A percentile compares a stretch with the other conserved stretches of the same genome.
phyloP scores from a whole-genome alignment of 495 filamentous ascomycete genomes.

The Xylaria cubensis region DNA sequence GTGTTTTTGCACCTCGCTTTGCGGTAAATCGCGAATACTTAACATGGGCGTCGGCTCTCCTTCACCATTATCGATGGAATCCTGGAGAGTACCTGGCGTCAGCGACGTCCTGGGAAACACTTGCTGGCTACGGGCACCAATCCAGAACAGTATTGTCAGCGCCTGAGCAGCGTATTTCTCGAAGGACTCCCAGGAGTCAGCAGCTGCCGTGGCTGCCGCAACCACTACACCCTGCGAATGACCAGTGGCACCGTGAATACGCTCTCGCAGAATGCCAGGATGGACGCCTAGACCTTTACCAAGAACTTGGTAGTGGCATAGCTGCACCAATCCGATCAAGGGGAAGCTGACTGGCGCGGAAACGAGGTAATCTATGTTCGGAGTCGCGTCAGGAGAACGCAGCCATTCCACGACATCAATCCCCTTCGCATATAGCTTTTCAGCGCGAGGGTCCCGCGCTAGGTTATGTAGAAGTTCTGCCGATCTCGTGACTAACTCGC shows the following conservation, averaged over 20 bases:
- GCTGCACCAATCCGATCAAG: constrained; percentile 91
- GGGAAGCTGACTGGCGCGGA: constrained; percentile 97
- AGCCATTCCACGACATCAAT: constrained; percentile 94
- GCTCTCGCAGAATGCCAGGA: constrained; percentile 83
- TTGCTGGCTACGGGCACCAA: constrained; percentile 97
- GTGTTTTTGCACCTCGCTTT: constrained; percentile 86
- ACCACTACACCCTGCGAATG: constrained; percentile 97
- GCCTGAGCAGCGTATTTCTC: constrained; percentile 76
- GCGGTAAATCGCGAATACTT: constrained; percentile 90
- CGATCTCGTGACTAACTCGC: constrained; percentile 77
- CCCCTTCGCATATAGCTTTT: constrained; percentile 95
- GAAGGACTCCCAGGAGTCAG: constrained; percentile 89
- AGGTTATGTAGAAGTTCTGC: constrained; percentile 83
- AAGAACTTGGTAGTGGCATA: constrained; percentile 91
- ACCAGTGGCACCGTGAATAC: constrained; percentile 86
- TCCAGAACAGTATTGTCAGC: constrained; percentile 98
- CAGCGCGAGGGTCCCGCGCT: constrained; percentile 83
- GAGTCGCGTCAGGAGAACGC: constrained; percentile 81
- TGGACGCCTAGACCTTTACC: constrained; percentile 87
- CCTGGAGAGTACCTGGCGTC: constrained; percentile 88
- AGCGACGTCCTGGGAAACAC: constrained; percentile 94
- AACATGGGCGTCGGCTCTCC: constrained; percentile 96
- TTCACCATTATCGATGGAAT: constrained; percentile 92
- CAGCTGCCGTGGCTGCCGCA: constrained; percentile 88
- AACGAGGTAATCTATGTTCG: constrained; percentile 93